Evolutionary conservation across 2,329 filamentous ascomycete species (phyloP).

Genomic region (Cladophialophora yegresii): DNA sequence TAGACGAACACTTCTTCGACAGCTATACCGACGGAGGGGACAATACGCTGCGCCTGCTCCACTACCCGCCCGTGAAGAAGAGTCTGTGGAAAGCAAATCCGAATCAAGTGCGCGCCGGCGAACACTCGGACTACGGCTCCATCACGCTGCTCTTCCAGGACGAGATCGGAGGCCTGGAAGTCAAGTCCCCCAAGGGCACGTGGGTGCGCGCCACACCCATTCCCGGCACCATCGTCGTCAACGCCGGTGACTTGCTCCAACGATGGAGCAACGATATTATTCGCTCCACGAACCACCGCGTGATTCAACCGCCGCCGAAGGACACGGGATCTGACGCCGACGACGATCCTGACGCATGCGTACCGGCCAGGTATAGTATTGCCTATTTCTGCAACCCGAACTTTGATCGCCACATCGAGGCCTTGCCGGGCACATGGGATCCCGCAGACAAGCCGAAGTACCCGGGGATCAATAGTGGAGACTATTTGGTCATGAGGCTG

Average conservation of each 20-base stretch:
- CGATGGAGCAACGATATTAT: slow-evolving; percentile 91
- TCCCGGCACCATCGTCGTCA: slow-evolving; percentile 77
- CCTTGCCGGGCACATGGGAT: slow-evolving; percentile 74
- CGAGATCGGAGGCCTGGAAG: slow-evolving; percentile 59
- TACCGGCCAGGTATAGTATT: slow-evolving; percentile 77
- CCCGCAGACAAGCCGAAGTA: slow-evolving; percentile 64
- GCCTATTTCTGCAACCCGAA: slow-evolving; percentile 94
- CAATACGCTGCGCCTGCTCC: slow-evolving; percentile 71
- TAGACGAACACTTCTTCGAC: slow-evolving; percentile 75
- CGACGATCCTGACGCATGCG: slow-evolving; percentile 46
- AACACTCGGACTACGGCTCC: slow-evolving; percentile 68
- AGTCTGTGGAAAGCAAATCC: slow-evolving; percentile 67
- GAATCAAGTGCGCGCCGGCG: slow-evolving; percentile 70
- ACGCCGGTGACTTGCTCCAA: slow-evolving; percentile 82
- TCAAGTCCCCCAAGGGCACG: slow-evolving; percentile 69
- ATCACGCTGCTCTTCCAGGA: slow-evolving; percentile 61
- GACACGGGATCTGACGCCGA: slow-evolving; percentile 52
- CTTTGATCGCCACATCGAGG: slow-evolving; percentile 72
- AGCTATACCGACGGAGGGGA: slow-evolving; percentile 68
- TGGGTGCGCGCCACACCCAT: slow-evolving; percentile 86
- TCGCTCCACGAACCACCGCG: slow-evolving; percentile 84
- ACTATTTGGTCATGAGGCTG: slow-evolving; percentile 78
- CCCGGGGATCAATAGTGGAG: slow-evolving; percentile 70
- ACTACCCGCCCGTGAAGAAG: slow-evolving; percentile 71
- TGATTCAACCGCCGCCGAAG: slow-evolving; percentile 70